Percentiles rank a stretch among this genome's conserved stretches.
Conservation (phyloP, 805 yeast genomes). For the Debaryomyces prosopidis region DNA sequence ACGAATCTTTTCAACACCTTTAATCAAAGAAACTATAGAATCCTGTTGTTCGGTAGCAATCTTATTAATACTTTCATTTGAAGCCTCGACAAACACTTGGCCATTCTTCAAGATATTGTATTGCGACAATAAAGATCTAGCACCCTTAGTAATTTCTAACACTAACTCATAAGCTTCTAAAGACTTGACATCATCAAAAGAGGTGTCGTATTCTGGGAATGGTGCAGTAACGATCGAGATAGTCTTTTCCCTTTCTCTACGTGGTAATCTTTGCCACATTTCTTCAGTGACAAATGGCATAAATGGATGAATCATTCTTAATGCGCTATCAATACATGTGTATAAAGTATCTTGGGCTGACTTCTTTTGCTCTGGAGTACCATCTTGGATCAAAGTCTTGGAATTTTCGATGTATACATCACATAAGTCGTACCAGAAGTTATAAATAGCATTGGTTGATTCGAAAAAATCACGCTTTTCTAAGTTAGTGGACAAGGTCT, state of each 20-base stretch:
- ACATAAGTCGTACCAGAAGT: slow-evolving; percentile 95
- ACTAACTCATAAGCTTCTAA: slow-evolving; percentile 79
- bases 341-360: slow-evolving; percentile 94
- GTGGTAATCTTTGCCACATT: slow-evolving; percentile 98
- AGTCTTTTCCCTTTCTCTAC: slow-evolving; percentile 69
- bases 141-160: slow-evolving; percentile 82
- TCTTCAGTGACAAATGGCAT: slow-evolving; percentile 98
- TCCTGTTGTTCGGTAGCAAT: slow-evolving; percentile 71
- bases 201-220: slow-evolving; percentile 67
- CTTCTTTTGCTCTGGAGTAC: slow-evolving; percentile 77
- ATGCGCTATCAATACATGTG: slow-evolving; percentile 88
- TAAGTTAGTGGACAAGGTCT: slow-evolving; percentile 60
- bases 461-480: slow-evolving; percentile 88
- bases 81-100: slow-evolving; percentile 77
- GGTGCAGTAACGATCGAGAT: slow-evolving; percentile 74
- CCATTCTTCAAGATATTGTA: slow-evolving; percentile 88
- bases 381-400: slow-evolving; percentile 88
- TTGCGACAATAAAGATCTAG: slow-evolving; percentile 90
- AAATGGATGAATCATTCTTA: slow-evolving; percentile 92
- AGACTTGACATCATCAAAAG: slow-evolving; percentile 64
- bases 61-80: slow-evolving; percentile 44
- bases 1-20: slow-evolving; percentile 76
- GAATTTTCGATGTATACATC: slow-evolving; percentile 98
- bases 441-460: slow-evolving; percentile 83
- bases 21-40: slow-evolving; percentile 88